These are phyloP conservation scores for Salix viminalis DNA, from an alignment of 345 rosid genomes.

Conservation along the genomic window DNA sequence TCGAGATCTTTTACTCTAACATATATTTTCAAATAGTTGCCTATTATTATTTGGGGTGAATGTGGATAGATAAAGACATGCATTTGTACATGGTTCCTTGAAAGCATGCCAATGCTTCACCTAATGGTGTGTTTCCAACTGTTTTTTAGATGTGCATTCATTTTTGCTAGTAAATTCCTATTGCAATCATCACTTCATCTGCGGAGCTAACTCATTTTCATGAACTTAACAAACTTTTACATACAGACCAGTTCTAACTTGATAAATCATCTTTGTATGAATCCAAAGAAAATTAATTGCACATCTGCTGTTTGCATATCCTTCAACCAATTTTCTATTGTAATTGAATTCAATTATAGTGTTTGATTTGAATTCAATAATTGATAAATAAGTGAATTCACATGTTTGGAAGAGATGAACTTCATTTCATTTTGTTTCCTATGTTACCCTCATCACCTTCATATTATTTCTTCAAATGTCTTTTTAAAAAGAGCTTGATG, in stretches of 20 bases:
- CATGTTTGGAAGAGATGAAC: too few relatives aligned
- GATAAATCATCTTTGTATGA: too few relatives aligned
- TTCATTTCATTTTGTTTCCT: too few relatives aligned
- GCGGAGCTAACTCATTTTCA: not conserved
- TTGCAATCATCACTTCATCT: not conserved
- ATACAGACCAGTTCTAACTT: not conserved
- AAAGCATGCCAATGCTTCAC: not conserved
- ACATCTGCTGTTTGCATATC: not conserved
- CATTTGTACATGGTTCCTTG: not conserved
- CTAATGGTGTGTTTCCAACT: not conserved
- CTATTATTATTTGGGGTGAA: not conserved
- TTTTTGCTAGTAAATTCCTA: not conserved
- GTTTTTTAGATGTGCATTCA: constrained; percentile 6
- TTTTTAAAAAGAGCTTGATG: too few relatives aligned
- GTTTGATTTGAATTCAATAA: too few relatives aligned
- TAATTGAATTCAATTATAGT: too few relatives aligned
- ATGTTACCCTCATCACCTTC: too few relatives aligned
- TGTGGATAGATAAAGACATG: not conserved
- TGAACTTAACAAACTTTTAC: not conserved
- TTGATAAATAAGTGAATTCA: too few relatives aligned
- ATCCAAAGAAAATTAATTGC: not conserved
- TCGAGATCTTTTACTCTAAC: not conserved
- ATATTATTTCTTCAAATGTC: too few relatives aligned
- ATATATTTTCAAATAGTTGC: not conserved
- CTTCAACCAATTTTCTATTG: not conserved